phyloP scores from a whole-genome alignment of 805 yeast species.

The Candida methanosorbosa region DNA sequence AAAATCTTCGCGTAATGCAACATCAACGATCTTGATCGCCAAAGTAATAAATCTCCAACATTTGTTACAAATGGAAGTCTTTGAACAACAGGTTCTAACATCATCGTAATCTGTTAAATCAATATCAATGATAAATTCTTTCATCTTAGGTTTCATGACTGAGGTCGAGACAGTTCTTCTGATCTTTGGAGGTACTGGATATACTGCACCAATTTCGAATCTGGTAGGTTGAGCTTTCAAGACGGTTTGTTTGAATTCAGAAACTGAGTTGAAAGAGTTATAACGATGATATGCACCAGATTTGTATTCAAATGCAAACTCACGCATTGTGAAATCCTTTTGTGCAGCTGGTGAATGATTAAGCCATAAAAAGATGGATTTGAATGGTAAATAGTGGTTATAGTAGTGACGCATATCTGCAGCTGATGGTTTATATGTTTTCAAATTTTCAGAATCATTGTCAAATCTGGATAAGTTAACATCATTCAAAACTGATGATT shows the following conservation, averaged over 20 bases:
- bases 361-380: constrained; percentile 78
- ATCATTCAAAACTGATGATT: too few species aligned
- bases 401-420: constrained; percentile 71
- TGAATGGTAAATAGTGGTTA: constrained; percentile 65
- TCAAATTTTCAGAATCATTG: too few species aligned
- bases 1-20: constrained; percentile 74
- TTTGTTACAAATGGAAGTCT: constrained; percentile 73
- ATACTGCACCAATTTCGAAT: constrained; percentile 92
- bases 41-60: constrained; percentile 92
- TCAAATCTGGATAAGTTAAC: too few species aligned
- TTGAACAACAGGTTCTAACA: constrained; percentile 86
- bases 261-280: constrained; percentile 57
- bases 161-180: constrained; percentile 68
- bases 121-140: constrained; percentile 92
- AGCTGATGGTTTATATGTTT: constrained; percentile 27
- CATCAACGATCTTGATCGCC: constrained; percentile 69
- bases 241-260: constrained; percentile 74
- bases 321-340: constrained; percentile 77
- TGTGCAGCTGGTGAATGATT: constrained; percentile 75
- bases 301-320: constrained; percentile 84
- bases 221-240: constrained; percentile 72
- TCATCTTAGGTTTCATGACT: constrained; percentile 71
- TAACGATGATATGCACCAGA: constrained; percentile 89
- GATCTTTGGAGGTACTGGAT: constrained; percentile 79
- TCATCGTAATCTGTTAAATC: constrained; percentile 97